A percentile compares a stretch with the other conserved stretches of the same genome.
phyloP scores from a whole-genome alignment of 257 asterid genomes.

The Salvia miltiorrhiza region DNA sequence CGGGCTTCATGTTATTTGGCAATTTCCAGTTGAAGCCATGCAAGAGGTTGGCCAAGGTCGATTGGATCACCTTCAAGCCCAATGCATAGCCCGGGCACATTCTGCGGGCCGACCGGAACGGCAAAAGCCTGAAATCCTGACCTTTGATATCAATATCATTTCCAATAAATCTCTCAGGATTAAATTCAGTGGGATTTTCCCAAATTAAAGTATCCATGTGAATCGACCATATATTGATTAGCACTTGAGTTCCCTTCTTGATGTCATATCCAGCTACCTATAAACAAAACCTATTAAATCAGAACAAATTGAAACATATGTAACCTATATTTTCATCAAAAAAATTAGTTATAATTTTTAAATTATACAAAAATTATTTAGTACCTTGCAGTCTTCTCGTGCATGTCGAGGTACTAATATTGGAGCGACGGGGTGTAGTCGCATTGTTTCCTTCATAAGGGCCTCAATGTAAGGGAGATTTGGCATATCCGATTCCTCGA shows the following conservation, averaged over 20 bases:
- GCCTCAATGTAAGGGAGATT: slow-evolving; percentile 42
- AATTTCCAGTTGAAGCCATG: slow-evolving; percentile 55
- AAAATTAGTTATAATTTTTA: too few species aligned
- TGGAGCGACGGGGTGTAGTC: slow-evolving; percentile 57
- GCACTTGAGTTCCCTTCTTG: slow-evolving; percentile 37
- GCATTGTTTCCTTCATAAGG: slow-evolving; percentile 53
- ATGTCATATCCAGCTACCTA: slow-evolving; percentile 53
- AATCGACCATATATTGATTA: slow-evolving; percentile 56
- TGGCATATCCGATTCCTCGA: slow-evolving; percentile 25
- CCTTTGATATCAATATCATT: slow-evolving; percentile 52
- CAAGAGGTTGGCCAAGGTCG: slow-evolving; percentile 50
- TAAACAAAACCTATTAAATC: too few species aligned
- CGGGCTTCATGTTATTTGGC: slow-evolving; percentile 25
- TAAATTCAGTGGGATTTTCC: slow-evolving; percentile 46
- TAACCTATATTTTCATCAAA: too few species aligned
- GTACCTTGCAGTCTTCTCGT: slow-evolving; percentile 59
- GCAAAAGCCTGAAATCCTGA: slow-evolving; percentile 48
- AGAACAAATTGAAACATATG: too few species aligned
- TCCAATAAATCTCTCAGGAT: slow-evolving; percentile 50
- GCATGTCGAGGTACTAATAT: slow-evolving; percentile 58
- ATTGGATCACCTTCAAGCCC: slow-evolving; percentile 54
- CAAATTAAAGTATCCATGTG: slow-evolving; percentile 56
- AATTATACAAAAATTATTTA: too few species aligned
- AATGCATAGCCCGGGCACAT: slow-evolving; percentile 63
- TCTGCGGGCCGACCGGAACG: slow-evolving; percentile 64